Evolutionary conservation across 768 basidiomycete species (phyloP), one percentile per base, ranked within the genome.

Genomic region (Mycena vitilis): DNA sequence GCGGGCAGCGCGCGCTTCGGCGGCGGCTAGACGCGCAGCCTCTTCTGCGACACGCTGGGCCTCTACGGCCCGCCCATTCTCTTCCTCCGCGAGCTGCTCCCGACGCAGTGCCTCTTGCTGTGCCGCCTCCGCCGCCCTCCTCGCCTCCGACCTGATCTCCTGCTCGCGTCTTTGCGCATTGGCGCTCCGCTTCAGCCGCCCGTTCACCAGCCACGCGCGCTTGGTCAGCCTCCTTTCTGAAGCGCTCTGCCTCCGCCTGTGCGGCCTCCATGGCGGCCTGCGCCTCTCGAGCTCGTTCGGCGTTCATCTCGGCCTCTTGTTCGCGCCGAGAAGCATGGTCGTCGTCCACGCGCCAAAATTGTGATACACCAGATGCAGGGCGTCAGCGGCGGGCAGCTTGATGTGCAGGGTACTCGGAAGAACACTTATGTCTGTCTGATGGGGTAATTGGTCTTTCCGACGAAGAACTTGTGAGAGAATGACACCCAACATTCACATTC

Each of bases 81-180:
- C 78, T 20, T 60, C 66, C n/a, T 57, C 55, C 9, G 77, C 76
- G 42, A 78, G 79, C 73, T 70, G 74, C 45, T 77, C 71, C 38
- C 77, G 73, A 12, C 78, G 78, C 44, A 76, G 77, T 13, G 76
- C 73, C 5, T 76, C 78, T 40, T 75, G 66, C 58, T 61, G 75
- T 53, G 60, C 60, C 44, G 63, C 70, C 62, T 56, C 66, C 51
- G 53, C 56, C 44, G 70, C 67, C 42, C 51, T 65, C 57, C 54
- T 61, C 36, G 56, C 56, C 63, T 65, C 63, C 55, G 60, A 47
- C 25, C 30, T 60, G 23, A 57, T 57, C 56, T 57, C 40, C 40
- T 44, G 56, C 56, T 57, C 56, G 22, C 56, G 56, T 57, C 49
- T 66, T 34, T 51, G 36, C 9, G 65, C 55, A 37, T 66, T 52